phyloP scores from a whole-genome alignment of 495 filamentous ascomycete genomes.

The Sabuloglossum arenarium region DNA sequence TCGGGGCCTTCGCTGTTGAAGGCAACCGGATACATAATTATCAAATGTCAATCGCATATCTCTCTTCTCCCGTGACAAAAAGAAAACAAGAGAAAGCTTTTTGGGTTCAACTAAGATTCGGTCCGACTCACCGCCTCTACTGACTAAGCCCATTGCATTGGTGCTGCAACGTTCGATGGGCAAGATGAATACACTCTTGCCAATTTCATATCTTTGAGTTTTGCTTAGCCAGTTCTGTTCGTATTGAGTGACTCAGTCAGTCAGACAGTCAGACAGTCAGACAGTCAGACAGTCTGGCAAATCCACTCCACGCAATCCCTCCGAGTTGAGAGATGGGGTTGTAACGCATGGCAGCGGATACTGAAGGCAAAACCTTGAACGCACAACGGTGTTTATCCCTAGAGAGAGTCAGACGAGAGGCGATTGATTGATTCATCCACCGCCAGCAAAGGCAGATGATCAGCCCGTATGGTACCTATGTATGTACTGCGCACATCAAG shows the following conservation, averaged over 20 bases:
- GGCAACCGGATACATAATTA: constrained; percentile 1
- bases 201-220: too few species aligned
- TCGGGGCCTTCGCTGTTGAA: not conserved
- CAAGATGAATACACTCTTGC: too few species aligned
- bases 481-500: not conserved
- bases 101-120: not conserved
- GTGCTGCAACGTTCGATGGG: not conserved
- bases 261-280: too few species aligned
- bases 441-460: not conserved
- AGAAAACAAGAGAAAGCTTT: not conserved
- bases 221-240: too few species aligned
- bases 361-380: not conserved
- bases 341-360: not conserved
- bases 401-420: not conserved
- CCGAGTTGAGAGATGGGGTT: not conserved
- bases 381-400: not conserved
- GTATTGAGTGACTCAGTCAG: not conserved
- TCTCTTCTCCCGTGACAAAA: not conserved
- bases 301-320: not conserved
- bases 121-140: not conserved
- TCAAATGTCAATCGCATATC: not conserved
- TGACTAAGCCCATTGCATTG: not conserved
- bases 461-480: not conserved
- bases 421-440: not conserved
- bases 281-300: too few species aligned